Percentiles rank a stretch among this genome's conserved stretches.
phyloP scores from a whole-genome alignment of 2,329 filamentous ascomycete species.

The Fusarium agapanthi region DNA sequence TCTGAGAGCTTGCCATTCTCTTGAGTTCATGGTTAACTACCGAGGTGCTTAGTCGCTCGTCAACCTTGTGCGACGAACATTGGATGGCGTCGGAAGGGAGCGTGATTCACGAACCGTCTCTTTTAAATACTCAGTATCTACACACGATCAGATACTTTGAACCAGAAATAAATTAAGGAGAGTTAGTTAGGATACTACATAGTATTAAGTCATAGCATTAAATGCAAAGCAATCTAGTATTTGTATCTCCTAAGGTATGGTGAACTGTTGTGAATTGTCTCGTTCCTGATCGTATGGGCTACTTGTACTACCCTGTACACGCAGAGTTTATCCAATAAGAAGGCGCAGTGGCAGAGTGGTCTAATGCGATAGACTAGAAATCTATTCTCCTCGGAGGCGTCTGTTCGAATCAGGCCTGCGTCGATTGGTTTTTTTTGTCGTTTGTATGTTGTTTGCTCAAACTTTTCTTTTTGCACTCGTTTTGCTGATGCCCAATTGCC shows the following conservation, averaged over 20 bases:
- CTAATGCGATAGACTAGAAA: slow-evolving; percentile 36
- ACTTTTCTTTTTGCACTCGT: background rate
- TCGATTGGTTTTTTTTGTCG: slow-evolving; percentile 1
- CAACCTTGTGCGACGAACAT: too few relatives aligned
- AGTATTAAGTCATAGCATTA: background rate
- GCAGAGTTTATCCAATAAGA: background rate
- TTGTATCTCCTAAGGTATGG: background rate
- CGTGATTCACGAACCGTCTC: too few relatives aligned
- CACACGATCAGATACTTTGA: background rate
- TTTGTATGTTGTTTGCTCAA: accelerated
- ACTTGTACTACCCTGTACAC: background rate
- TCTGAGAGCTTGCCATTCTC: background rate
- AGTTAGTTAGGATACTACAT: accelerated
- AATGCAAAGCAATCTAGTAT: background rate
- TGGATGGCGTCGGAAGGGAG: too few relatives aligned
- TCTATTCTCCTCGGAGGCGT: slow-evolving; percentile 33
- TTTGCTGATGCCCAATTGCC: too few relatives aligned
- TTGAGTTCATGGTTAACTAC: accelerated
- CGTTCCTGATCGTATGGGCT: accelerated
- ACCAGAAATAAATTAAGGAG: accelerated
- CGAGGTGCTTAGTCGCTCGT: too few relatives aligned
- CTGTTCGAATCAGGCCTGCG: slow-evolving; percentile 33
- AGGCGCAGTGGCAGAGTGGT: slow-evolving; percentile 34
- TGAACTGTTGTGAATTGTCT: background rate
- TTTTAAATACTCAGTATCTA: too few relatives aligned